phyloP scores from a whole-genome alignment of 1,284 basidiomycete species.

The Taiwanofungus camphoratus region DNA sequence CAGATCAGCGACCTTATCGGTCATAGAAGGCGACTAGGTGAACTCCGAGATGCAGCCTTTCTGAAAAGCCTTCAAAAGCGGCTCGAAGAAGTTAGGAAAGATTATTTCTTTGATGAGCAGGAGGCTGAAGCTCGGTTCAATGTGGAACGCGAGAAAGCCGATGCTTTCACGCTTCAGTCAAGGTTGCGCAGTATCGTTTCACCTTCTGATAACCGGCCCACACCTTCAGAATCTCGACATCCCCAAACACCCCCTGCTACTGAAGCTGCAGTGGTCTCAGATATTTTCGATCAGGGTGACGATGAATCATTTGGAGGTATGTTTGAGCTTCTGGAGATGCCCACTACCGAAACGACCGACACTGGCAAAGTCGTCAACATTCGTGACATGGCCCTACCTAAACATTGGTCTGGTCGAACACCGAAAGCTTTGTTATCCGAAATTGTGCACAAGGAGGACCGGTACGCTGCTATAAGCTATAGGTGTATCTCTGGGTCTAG shows the following conservation, averaged over 20 bases:
- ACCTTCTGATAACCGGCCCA: not conserved
- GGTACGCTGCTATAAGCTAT: conserved; percentile 73
- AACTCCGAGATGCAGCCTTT: conserved; percentile 33
- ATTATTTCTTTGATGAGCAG: conserved; percentile 73
- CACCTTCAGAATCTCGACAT: not conserved
- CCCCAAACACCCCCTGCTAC: not conserved
- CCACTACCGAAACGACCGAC: conserved; percentile 43
- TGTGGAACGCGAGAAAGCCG: conserved; percentile 49
- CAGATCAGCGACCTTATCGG: conserved; percentile 41
- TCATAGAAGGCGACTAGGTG: conserved; percentile 27
- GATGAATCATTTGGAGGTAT: conserved; percentile 62
- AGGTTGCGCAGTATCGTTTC: conserved; percentile 40
- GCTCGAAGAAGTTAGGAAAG: conserved; percentile 50
- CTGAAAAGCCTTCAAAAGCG: conserved; percentile 46
- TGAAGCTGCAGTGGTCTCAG: conserved; percentile 14
- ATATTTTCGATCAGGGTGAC: conserved; percentile 47
- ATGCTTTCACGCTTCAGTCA: conserved; percentile 45
- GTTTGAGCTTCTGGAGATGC: conserved; percentile 75
- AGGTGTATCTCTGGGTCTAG: conserved; percentile 56
- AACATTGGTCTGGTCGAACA: conserved; percentile 72
- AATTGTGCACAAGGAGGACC: conserved; percentile 60
- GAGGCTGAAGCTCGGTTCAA: conserved; percentile 62
- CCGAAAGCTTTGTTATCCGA: conserved; percentile 70
- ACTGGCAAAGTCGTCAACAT: conserved; percentile 56
- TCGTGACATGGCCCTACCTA: conserved; percentile 76